Conservation (phyloP, 345 rosid genomes). For the Populus euphratica region DNA sequence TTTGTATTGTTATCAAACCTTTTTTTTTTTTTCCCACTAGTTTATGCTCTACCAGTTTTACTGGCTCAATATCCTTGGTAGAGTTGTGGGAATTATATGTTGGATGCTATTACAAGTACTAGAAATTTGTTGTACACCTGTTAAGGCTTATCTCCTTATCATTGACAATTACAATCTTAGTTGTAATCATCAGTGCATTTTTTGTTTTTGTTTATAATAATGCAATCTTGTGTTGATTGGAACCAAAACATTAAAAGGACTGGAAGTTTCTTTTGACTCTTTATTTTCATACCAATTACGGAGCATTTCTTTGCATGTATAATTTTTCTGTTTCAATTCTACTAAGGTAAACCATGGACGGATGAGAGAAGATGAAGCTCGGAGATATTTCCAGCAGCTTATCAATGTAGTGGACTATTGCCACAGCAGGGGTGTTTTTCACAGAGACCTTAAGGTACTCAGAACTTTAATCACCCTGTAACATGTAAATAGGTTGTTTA, state of each 20-base stretch:
- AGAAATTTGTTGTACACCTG: background rate
- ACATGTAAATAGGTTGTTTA: background rate
- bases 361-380: conserved; percentile 85
- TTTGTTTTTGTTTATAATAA: background rate
- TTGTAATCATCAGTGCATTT: background rate
- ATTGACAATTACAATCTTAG: background rate
- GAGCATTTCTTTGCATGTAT: background rate
- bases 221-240: background rate
- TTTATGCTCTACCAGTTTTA: background rate
- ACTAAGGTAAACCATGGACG: conserved; percentile 83
- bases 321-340: conserved; percentile 10
- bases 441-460: conserved; percentile 89
- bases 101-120: background rate
- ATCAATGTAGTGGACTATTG: conserved; percentile 91
- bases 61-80: background rate
- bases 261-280: background rate
- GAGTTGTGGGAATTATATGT: background rate
- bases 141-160: background rate
- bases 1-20: background rate
- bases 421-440: conserved; percentile 97
- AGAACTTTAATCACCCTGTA: background rate
- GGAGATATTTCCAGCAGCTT: conserved; percentile 95
- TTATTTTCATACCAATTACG: background rate
- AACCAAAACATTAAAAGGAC: background rate
- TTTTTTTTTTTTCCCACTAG: background rate